A percentile compares a stretch with the other conserved stretches of the same genome.
These are phyloP conservation scores for Epichloe coenophiala DNA, from an alignment of 2,329 filamentous ascomycete genomes.

Conservation along the genomic window DNA sequence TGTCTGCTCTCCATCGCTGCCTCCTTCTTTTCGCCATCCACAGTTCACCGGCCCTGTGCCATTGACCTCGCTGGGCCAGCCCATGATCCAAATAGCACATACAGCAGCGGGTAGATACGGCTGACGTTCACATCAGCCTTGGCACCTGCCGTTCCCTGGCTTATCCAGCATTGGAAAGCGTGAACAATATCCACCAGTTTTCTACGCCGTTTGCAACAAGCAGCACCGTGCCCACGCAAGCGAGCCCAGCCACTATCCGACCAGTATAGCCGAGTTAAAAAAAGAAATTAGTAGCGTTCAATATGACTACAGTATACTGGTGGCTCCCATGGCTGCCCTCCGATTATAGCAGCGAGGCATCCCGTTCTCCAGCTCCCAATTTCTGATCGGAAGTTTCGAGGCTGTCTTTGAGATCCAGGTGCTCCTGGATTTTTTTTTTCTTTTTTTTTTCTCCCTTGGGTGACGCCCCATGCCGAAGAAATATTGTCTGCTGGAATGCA, in stretches of 20 bases:
- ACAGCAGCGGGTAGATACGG: neutral
- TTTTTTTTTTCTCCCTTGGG: too few relatives aligned
- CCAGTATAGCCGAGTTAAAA: neutral
- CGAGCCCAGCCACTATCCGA: neutral
- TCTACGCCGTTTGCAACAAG: neutral
- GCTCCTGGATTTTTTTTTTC: neutral
- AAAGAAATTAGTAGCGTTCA: slow-evolving; percentile 1
- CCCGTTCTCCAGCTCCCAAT: neutral
- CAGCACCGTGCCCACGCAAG: neutral
- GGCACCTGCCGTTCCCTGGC: neutral
- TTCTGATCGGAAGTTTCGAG: neutral
- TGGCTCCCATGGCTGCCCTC: neutral
- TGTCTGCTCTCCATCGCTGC: too few relatives aligned
- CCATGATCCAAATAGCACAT: slow-evolving; percentile 3
- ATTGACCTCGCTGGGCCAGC: slow-evolving; percentile 4
- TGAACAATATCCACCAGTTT: neutral
- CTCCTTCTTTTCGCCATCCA: neutral
- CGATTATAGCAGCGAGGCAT: neutral
- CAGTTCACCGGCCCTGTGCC: neutral
- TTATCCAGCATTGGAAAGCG: neutral
- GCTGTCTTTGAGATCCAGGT: neutral
- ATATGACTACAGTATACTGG: slow-evolving; percentile 4
- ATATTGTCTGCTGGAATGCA: neutral
- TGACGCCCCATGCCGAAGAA: neutral
- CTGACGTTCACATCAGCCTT: neutral